phyloP scores from a whole-genome alignment of 1,284 basidiomycete species.

The Termitomyces sp. region DNA sequence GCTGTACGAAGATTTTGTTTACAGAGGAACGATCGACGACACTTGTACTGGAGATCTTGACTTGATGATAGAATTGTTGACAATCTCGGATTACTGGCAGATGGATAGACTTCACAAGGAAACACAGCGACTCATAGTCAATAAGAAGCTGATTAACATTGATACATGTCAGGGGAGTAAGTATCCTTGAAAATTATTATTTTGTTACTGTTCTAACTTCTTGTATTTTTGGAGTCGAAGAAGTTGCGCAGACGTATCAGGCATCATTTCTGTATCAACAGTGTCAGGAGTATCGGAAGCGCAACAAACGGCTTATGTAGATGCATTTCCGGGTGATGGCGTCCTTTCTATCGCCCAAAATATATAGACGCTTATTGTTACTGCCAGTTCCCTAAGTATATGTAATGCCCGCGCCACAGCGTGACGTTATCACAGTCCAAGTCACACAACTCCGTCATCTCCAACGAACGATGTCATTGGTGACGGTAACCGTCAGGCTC shows the following conservation, averaged over 20 bases:
- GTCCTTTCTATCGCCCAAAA: background rate
- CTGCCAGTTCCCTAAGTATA: background rate
- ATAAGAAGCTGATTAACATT: constrained; percentile 1
- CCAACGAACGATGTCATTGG: background rate
- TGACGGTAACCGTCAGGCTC: background rate
- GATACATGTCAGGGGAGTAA: constrained; percentile 3
- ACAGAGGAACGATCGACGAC: constrained; percentile 6
- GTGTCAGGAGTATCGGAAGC: background rate
- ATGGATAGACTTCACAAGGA: constrained; percentile 3
- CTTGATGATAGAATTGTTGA: constrained; percentile 13
- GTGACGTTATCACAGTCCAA: background rate
- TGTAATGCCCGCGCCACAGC: background rate
- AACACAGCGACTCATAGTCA: constrained; percentile 10
- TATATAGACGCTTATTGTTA: background rate
- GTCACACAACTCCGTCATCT: background rate
- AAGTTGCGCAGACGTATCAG: background rate
- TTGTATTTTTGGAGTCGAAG: background rate
- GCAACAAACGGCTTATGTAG: background rate
- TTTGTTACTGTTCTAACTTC: background rate
- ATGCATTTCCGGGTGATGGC: background rate
- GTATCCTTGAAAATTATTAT: background rate
- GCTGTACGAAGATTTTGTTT: constrained; percentile 9
- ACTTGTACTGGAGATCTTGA: background rate
- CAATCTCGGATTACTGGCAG: constrained; percentile 17
- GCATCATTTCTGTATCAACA: background rate